Percentiles rank a stretch among this genome's conserved stretches.
These are phyloP conservation scores for Globisporangium recalcitrans DNA, from an alignment of 352 stramenopile species.

Conservation along the genomic window DNA sequence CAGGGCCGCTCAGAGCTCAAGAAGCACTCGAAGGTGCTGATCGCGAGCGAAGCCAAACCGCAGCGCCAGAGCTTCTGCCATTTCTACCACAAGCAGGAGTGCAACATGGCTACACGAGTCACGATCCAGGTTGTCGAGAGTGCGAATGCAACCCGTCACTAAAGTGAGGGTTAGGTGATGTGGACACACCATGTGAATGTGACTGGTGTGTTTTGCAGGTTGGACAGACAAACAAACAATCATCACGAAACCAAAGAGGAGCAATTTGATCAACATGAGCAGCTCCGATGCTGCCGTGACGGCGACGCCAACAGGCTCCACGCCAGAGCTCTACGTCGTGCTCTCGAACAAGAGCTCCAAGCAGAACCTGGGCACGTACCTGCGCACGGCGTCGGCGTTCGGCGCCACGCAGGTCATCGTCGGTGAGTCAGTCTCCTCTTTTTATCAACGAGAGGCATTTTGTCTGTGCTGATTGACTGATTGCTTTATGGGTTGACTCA, in stretches of 20 bases:
- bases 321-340: conserved; percentile 57
- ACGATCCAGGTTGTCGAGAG: conserved; percentile 19
- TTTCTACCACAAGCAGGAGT: conserved; percentile 55
- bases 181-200: conserved; percentile 2
- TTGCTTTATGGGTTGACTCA: conserved; percentile 1
- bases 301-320: background rate
- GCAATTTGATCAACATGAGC: conserved; percentile 10
- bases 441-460: background rate
- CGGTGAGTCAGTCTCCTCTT: conserved; percentile 27
- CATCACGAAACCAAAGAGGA: background rate
- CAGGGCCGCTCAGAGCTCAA: conserved; percentile 23
- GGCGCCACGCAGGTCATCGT: conserved; percentile 68
- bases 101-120: conserved; percentile 31
- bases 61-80: conserved; percentile 58
- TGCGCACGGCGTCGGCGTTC: conserved; percentile 72
- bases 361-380: conserved; percentile 75
- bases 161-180: background rate
- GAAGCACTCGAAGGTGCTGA: conserved; percentile 65
- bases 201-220: conserved; percentile 1
- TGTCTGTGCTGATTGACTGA: background rate
- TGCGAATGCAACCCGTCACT: conserved; percentile 11
- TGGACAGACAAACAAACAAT: background rate
- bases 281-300: background rate
- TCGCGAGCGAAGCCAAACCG: conserved; percentile 30
- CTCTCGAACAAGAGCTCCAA: conserved; percentile 66